phyloP scores from a whole-genome alignment of 2,329 filamentous ascomycete species.

The Zymoseptoria ardabiliae region DNA sequence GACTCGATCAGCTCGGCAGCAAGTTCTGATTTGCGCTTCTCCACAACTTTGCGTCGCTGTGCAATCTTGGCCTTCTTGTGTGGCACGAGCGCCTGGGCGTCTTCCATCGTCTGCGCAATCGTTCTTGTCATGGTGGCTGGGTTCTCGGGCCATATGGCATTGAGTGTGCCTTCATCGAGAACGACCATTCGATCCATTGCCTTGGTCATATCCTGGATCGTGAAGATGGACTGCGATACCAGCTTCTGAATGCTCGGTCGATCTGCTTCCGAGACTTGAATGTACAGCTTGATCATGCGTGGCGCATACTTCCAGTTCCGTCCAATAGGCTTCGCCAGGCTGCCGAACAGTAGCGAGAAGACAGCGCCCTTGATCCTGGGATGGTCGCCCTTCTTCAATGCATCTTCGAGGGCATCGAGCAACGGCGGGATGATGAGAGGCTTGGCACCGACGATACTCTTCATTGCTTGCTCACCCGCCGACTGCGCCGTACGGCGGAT shows the following conservation, averaged over 20 bases:
- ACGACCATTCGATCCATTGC: conserved; percentile 80
- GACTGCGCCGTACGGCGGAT: conserved; percentile 90
- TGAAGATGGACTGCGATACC: conserved; percentile 71
- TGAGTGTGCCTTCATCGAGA: conserved; percentile 62
- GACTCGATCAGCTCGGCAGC: conserved; percentile 73
- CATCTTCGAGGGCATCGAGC: conserved; percentile 67
- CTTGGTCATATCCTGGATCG: conserved; percentile 86
- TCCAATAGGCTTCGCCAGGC: conserved; percentile 75
- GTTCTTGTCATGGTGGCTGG: conserved; percentile 26
- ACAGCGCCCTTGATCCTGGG: conserved; percentile 91
- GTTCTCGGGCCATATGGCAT: conserved; percentile 58
- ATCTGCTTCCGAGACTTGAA: conserved; percentile 81
- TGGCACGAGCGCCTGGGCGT: conserved; percentile 55
- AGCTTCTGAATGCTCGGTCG: conserved; percentile 91
- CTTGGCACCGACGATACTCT: conserved; percentile 79
- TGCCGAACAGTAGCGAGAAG: conserved; percentile 84
- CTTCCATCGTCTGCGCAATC: conserved; percentile 35
- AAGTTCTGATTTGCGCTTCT: conserved; percentile 72
- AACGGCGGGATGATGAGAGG: conserved; percentile 86
- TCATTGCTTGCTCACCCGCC: conserved; percentile 86
- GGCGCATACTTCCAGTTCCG: conserved; percentile 95
- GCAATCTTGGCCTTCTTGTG: conserved; percentile 67
- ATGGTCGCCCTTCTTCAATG: conserved; percentile 72
- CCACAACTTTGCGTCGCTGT: conserved; percentile 67
- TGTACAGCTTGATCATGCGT: conserved; percentile 80